Evolutionary conservation across 176 grass and related monocot species (phyloP).

Genomic region (Aegilops speltoides): DNA sequence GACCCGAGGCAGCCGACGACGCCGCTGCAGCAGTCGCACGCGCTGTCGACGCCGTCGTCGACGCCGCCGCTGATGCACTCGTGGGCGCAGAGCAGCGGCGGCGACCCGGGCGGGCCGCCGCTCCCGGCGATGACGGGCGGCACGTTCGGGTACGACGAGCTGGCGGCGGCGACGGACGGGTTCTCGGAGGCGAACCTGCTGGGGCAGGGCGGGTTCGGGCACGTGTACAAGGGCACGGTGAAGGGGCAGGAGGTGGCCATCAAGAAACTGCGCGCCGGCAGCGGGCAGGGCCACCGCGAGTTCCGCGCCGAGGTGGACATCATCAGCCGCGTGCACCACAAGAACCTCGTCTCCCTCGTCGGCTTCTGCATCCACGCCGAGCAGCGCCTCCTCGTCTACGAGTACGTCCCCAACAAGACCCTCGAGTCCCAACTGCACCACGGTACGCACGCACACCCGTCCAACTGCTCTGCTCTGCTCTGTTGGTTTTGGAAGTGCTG

Average conservation of each 20-base stretch:
- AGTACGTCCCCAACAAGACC: conserved; percentile 86
- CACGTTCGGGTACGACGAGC: conserved; percentile 65
- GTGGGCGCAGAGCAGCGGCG: conserved; percentile 24
- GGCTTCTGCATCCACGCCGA: conserved; percentile 80
- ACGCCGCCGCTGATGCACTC: conserved; percentile 30
- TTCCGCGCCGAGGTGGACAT: conserved; percentile 90
- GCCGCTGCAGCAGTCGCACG: conserved; percentile 29
- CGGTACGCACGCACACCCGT: conserved; percentile 34
- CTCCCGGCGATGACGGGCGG: conserved; percentile 35
- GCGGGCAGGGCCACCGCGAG: conserved; percentile 82
- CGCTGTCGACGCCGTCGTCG: conserved; percentile 33
- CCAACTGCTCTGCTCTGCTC: neutral
- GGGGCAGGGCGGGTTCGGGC: conserved; percentile 80
- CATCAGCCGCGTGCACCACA: conserved; percentile 87
- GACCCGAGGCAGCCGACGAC: conserved; percentile 25
- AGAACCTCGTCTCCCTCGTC: conserved; percentile 76
- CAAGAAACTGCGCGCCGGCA: conserved; percentile 67
- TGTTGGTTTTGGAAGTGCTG: neutral
- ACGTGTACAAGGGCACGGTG: conserved; percentile 72
- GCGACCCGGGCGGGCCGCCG: conserved; percentile 16
- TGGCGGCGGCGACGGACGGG: conserved; percentile 53
- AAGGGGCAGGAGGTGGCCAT: conserved; percentile 70
- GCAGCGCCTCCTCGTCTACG: conserved; percentile 74
- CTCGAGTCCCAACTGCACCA: conserved; percentile 73
- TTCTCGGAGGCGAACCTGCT: conserved; percentile 83